phyloP scores from a whole-genome alignment of 441 rosid genomes.

The Populus tomentosa region DNA sequence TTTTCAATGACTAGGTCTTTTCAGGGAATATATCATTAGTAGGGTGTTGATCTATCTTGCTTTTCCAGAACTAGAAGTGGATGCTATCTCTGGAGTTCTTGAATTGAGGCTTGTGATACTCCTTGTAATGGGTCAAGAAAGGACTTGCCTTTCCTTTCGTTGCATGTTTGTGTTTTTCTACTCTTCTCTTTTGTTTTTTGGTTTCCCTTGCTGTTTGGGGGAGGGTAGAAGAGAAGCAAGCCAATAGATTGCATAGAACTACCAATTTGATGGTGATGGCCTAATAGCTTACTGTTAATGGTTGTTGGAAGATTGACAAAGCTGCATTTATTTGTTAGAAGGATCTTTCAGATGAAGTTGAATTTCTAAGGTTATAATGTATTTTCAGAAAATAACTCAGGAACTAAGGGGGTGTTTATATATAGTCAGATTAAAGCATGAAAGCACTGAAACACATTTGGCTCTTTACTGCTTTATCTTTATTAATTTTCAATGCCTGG shows the following conservation, averaged over 20 bases:
- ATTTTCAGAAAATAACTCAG: neutral
- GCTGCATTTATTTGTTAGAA: neutral
- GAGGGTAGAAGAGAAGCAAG: neutral
- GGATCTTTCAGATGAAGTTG: neutral
- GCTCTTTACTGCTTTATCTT: too few relatives aligned
- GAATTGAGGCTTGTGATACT: neutral
- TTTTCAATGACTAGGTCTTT: neutral
- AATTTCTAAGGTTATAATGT: neutral
- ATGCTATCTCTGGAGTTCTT: neutral
- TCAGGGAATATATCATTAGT: neutral
- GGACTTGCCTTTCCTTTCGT: neutral
- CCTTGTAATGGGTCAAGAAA: neutral
- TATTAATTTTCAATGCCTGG: too few relatives aligned
- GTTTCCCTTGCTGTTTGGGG: neutral
- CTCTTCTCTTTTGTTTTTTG: neutral
- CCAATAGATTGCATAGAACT: neutral
- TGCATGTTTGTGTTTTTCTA: neutral
- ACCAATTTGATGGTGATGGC: neutral
- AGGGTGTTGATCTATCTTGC: neutral
- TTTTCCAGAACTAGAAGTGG: neutral
- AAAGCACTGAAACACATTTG: too few relatives aligned
- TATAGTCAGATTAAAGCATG: neutral
- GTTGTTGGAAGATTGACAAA: neutral
- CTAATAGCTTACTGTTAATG: neutral
- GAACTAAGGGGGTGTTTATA: neutral